Evolutionary conservation across 2,329 filamentous ascomycete genomes (phyloP).

Genomic region (Claviceps sp.): DNA sequence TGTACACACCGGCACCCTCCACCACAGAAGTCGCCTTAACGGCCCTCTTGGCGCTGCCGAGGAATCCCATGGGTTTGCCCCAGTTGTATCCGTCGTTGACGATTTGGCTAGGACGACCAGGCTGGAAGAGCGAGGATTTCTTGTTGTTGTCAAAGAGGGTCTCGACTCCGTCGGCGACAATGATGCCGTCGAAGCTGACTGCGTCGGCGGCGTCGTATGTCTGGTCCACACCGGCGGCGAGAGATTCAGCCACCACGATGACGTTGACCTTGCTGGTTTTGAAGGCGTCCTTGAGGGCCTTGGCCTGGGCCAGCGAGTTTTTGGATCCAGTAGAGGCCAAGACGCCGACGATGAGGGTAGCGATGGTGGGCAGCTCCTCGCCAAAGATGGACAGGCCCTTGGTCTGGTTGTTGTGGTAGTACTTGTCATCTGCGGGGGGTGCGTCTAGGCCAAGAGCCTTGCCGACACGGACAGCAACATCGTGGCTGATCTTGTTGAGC

Average conservation of each 20-base stretch:
- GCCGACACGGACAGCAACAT: conserved; percentile 52
- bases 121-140: conserved; percentile 45
- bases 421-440: conserved; percentile 45
- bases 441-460: conserved; percentile 43
- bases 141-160: conserved; percentile 32
- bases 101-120: conserved; percentile 50
- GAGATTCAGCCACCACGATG: conserved; percentile 45
- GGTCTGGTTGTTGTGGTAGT: conserved; percentile 58
- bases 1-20: conserved; percentile 28
- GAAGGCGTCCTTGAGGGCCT: conserved; percentile 35
- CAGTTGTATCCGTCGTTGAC: conserved; percentile 49
- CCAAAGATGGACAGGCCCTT: conserved; percentile 46
- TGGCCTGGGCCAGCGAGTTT: conserved; percentile 34
- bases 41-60: conserved; percentile 31
- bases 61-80: conserved; percentile 54
- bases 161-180: conserved; percentile 42
- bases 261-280: conserved; percentile 38
- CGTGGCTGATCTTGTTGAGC: conserved; percentile 54
- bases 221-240: conserved; percentile 40
- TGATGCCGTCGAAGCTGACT: conserved; percentile 46
- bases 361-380: conserved; percentile 43
- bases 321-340: conserved; percentile 32
- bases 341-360: conserved; percentile 50
- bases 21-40: conserved; percentile 31
- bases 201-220: conserved; percentile 56